Conservation (phyloP, 164 flowering plant genomes). For the Magnolia sinica region DNA sequence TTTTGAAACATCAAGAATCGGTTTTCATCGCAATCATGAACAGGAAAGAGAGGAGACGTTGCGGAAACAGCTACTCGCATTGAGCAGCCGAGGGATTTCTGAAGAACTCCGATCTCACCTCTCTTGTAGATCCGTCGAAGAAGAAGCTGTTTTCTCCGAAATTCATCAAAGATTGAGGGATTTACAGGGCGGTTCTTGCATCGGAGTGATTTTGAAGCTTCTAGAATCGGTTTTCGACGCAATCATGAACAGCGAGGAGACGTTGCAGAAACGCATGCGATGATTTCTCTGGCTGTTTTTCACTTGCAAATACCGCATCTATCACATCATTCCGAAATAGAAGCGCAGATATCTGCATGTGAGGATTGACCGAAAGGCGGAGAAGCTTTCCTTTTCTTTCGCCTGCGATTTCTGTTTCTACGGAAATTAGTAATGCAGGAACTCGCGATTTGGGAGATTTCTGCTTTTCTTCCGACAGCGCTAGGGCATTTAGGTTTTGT, state of each 20-base stretch:
- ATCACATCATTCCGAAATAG: too few species aligned
- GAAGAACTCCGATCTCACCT: too few species aligned
- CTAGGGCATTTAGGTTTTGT: background rate
- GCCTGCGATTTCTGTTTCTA: background rate
- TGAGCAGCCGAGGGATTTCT: too few species aligned
- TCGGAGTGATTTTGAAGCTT: background rate
- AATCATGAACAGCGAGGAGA: too few species aligned
- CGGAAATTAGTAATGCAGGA: background rate
- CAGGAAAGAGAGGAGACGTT: too few species aligned
- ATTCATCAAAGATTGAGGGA: background rate
- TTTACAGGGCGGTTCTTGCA: background rate
- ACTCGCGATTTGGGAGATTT: background rate
- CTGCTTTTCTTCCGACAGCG: background rate
- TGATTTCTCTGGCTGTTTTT: background rate
- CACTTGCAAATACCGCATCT: background rate
- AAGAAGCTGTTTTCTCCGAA: too few species aligned
- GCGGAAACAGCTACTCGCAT: too few species aligned
- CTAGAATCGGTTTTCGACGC: too few species aligned
- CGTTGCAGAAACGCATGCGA: slow-evolving; percentile 5
- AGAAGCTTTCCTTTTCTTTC: background rate
- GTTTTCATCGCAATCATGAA: too few species aligned
- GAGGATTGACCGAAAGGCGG: background rate
- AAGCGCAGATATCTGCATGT: background rate
- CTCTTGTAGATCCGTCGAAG: too few species aligned
- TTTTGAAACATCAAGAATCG: too few species aligned